Evolutionary conservation across 768 basidiomycete species (phyloP).

Genomic region (Russula emetica): DNA sequence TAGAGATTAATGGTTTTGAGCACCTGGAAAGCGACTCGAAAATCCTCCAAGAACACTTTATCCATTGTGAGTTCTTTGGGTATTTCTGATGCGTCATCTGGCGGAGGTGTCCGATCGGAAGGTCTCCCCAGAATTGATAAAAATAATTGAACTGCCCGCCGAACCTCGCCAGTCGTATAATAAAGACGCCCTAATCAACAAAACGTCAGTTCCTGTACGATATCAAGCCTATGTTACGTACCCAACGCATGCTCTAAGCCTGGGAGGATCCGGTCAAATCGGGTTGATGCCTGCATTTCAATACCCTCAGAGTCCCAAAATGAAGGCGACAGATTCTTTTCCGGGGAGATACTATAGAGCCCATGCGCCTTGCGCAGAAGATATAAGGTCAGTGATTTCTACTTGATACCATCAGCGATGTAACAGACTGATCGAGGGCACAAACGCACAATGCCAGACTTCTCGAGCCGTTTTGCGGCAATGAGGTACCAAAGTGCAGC

Average conservation of each 20-base stretch:
- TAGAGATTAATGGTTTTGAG: conserved; percentile 24
- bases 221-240: conserved; percentile 31
- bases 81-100: conserved; percentile 22
- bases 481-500: conserved; percentile 76
- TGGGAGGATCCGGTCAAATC: conserved; percentile 61
- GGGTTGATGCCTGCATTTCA: conserved; percentile 37
- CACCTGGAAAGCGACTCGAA: conserved; percentile 81
- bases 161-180: conserved; percentile 85
- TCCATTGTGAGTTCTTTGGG: conserved; percentile 39
- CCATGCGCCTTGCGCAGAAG: conserved; percentile 70
- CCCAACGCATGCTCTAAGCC: conserved; percentile 80
- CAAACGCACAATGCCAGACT: conserved; percentile 71
- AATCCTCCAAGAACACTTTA: conserved; percentile 80
- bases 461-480: conserved; percentile 75
- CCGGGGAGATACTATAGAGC: conserved; percentile 48
- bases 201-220: conserved; percentile 7
- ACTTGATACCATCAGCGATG: conserved; percentile 3
- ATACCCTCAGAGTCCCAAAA: conserved; percentile 74
- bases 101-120: conserved; percentile 26
- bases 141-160: conserved; percentile 74
- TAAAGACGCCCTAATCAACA: conserved; percentile 65
- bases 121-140: conserved; percentile 61
- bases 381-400: conserved; percentile 86
- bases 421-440: conserved; percentile 3
- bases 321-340: conserved; percentile 66